A percentile compares a stretch with the other conserved stretches of the same genome.
These are phyloP conservation scores for Rubroboletus satanas DNA, from an alignment of 768 basidiomycete species.

Conservation along the genomic window DNA sequence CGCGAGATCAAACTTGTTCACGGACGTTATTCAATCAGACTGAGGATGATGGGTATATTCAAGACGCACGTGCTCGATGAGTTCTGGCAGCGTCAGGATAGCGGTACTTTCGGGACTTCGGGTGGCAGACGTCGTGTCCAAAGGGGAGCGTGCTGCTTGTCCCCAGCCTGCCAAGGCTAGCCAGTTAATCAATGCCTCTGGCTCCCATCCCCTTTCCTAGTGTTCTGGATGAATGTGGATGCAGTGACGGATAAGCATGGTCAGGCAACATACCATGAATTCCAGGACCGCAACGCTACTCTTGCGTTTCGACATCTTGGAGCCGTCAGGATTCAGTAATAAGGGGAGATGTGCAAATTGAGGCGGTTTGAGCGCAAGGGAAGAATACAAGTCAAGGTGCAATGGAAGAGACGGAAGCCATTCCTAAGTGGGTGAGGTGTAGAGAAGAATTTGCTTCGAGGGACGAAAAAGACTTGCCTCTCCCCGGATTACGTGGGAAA, in stretches of 20 bases:
- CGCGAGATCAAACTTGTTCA: slow-evolving; percentile 65
- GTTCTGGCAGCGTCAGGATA: slow-evolving; percentile 56
- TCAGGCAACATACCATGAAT: slow-evolving; percentile 60
- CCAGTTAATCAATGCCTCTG: slow-evolving; percentile 87
- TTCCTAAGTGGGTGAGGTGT: slow-evolving; percentile 51
- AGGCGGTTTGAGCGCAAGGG: slow-evolving; percentile 67
- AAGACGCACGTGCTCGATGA: slow-evolving; percentile 56
- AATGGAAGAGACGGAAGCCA: slow-evolving; percentile 93
- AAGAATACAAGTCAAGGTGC: slow-evolving; percentile 85
- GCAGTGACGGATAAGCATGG: neutral
- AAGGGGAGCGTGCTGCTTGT: slow-evolving; percentile 38
- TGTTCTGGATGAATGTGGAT: neutral
- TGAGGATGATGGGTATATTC: neutral
- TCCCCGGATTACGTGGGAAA: slow-evolving; percentile 92
- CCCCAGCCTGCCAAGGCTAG: slow-evolving; percentile 95
- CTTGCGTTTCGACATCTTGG: slow-evolving; percentile 92
- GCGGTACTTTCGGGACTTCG: slow-evolving; percentile 63
- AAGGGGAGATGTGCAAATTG: slow-evolving; percentile 90
- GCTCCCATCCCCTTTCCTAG: slow-evolving; percentile 87
- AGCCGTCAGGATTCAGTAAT: slow-evolving; percentile 83
- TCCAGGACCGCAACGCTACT: slow-evolving; percentile 85
- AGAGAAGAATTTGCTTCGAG: neutral
- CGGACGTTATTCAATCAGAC: neutral
- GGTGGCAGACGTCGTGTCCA: slow-evolving; percentile 20
- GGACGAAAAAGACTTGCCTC: slow-evolving; percentile 52